phyloP scores from a whole-genome alignment of 2,329 filamentous ascomycete species.

The Fusarium aywerte region DNA sequence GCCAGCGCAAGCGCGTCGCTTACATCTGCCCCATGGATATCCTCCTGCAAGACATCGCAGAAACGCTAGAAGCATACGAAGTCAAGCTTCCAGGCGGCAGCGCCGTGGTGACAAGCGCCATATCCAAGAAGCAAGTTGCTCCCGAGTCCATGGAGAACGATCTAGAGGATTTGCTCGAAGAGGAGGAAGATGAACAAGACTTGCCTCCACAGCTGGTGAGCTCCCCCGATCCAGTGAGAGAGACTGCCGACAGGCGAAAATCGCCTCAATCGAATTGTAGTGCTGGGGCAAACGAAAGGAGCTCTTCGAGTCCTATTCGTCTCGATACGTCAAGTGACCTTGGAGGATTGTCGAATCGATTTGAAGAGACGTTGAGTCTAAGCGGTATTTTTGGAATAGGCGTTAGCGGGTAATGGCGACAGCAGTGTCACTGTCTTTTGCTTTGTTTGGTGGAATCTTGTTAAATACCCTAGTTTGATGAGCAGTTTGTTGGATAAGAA shows the following conservation, averaged over 20 bases:
- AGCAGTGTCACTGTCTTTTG: neutral
- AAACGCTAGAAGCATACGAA: conserved; percentile 75
- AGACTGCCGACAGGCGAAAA: conserved; percentile 4
- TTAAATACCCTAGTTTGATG: conserved; percentile 30
- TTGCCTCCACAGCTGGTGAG: conserved; percentile 25
- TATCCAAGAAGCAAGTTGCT: conserved; percentile 18
- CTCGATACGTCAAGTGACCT: conserved; percentile 47
- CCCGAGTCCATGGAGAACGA: conserved; percentile 40
- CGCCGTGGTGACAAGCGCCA: conserved; percentile 48
- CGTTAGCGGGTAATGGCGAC: conserved; percentile 42
- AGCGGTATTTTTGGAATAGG: conserved; percentile 48
- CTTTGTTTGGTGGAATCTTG: conserved; percentile 1
- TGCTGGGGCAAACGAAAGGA: conserved; percentile 30
- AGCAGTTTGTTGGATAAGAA: neutral
- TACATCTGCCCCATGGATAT: conserved; percentile 98
- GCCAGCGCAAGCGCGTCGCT: conserved; percentile 79
- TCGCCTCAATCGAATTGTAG: conserved; percentile 22
- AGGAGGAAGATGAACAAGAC: conserved; percentile 46
- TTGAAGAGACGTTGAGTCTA: conserved; percentile 50
- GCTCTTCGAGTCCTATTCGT: conserved; percentile 45
- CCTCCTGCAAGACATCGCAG: conserved; percentile 83
- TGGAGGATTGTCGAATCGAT: conserved; percentile 43
- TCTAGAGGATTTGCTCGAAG: conserved; percentile 47
- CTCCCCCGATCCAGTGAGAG: conserved; percentile 15
- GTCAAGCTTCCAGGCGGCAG: conserved; percentile 76